These are phyloP conservation scores for Calonectria multiphialidica DNA, from an alignment of 2,329 filamentous ascomycete genomes.

Conservation along the genomic window DNA sequence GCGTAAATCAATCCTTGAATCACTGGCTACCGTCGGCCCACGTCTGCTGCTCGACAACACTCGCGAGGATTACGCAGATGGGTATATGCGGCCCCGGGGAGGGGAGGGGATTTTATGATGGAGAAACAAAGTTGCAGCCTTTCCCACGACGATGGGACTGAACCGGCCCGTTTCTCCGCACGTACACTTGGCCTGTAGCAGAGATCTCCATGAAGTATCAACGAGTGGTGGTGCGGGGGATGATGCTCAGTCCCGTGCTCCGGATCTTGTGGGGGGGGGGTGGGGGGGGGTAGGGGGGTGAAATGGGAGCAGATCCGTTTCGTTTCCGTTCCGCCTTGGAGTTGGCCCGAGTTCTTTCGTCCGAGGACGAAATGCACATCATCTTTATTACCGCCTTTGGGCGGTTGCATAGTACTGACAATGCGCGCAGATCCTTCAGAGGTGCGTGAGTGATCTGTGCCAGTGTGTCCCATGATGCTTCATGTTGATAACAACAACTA, in stretches of 20 bases:
- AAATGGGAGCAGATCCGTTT: background rate
- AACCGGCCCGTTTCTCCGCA: background rate
- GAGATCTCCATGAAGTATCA: background rate
- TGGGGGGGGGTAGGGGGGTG: background rate
- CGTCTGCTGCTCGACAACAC: background rate
- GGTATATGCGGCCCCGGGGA: background rate
- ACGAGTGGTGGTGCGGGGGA: background rate
- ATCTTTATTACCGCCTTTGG: background rate
- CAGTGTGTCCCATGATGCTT: background rate
- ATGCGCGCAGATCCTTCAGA: background rate
- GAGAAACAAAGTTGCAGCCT: background rate
- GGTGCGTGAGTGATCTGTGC: slow-evolving; percentile 1
- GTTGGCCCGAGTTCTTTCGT: background rate
- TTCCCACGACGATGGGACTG: background rate
- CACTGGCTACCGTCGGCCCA: background rate
- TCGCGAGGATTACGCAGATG: background rate
- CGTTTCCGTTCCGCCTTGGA: background rate
- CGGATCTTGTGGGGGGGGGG: background rate
- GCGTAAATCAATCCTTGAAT: background rate
- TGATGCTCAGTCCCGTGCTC: background rate
- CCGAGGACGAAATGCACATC: background rate
- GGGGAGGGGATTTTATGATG: background rate
- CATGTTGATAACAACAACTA: background rate
- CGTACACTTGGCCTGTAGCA: background rate
- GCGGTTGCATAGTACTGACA: background rate